Conservation (phyloP, 2,329 filamentous ascomycete genomes). For the Neobulgaria alba region DNA sequence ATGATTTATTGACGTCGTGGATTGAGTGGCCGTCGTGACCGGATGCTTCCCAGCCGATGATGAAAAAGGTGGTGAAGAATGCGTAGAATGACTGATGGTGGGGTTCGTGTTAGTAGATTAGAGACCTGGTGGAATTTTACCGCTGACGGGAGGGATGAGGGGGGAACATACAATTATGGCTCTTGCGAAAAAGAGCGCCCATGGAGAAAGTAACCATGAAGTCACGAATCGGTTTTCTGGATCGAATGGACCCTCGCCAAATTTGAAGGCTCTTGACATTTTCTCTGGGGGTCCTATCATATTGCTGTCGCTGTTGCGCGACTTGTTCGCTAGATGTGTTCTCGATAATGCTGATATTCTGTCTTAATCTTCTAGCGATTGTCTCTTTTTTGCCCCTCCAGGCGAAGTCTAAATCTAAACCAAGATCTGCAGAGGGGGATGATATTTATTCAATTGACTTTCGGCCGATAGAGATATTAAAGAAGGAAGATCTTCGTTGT, state of each 20-base stretch:
- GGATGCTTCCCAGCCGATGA: constrained; percentile 57
- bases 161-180: constrained; percentile 40
- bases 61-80: constrained; percentile 60
- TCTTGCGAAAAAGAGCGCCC: constrained; percentile 49
- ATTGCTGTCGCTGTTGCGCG: constrained; percentile 1
- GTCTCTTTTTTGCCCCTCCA: not conserved
- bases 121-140: no score
- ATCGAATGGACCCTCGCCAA: constrained; percentile 26
- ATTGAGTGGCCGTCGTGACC: constrained; percentile 28
- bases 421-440: not conserved
- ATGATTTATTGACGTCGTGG: constrained; percentile 42
- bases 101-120: constrained; percentile 6
- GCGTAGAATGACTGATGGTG: constrained; percentile 52
- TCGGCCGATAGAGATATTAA: not conserved
- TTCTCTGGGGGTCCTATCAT: not conserved
- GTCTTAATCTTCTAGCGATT: no score
- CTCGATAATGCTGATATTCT: no score
- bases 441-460: not conserved
- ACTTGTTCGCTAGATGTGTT: no score
- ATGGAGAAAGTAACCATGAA: constrained; percentile 70
- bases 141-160: constrained; percentile 17
- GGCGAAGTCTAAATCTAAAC: not conserved
- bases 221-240: constrained; percentile 60
- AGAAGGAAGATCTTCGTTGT: not conserved
- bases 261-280: constrained; percentile 9